Percentiles rank a stretch among this genome's conserved stretches.
These are phyloP conservation scores for Calocybe gangraenosa DNA, from an alignment of 768 basidiomycete species.

Conservation along the genomic window DNA sequence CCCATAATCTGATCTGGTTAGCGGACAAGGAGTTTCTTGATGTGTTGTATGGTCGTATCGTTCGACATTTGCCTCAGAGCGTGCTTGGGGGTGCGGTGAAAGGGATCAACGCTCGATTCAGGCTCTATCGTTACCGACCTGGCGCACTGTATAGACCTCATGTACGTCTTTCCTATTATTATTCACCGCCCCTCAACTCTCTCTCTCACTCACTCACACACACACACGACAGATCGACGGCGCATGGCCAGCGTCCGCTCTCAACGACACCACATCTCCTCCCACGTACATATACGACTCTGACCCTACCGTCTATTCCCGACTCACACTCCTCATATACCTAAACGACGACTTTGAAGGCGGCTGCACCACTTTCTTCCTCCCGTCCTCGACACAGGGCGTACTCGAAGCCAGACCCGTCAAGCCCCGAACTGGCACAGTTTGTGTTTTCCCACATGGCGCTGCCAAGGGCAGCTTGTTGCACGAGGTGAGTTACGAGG, in stretches of 20 bases:
- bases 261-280: slow-evolving; percentile 34
- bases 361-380: slow-evolving; percentile 53
- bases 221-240: slow-evolving; percentile 51
- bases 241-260: slow-evolving; percentile 47
- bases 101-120: slow-evolving; percentile 46
- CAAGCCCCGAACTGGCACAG: slow-evolving; percentile 42
- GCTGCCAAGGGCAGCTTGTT: slow-evolving; percentile 31
- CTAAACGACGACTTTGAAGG: slow-evolving; percentile 43
- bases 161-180: slow-evolving; percentile 22
- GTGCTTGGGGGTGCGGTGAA: slow-evolving; percentile 38
- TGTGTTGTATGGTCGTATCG: slow-evolving; percentile 36
- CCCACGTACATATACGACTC: slow-evolving; percentile 46
- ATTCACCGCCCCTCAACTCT: background rate
- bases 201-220: background rate
- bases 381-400: slow-evolving; percentile 38
- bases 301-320: slow-evolving; percentile 41
- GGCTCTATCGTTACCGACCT: slow-evolving; percentile 47
- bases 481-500: slow-evolving; percentile 24
- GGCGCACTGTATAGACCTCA: slow-evolving; percentile 50
- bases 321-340: slow-evolving; percentile 47
- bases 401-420: slow-evolving; percentile 45
- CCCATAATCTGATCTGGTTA: slow-evolving; percentile 52
- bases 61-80: slow-evolving; percentile 35
- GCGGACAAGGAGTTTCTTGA: slow-evolving; percentile 39
- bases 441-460: slow-evolving; percentile 45